Evolutionary conservation across 139 green algal genomes (phyloP), one percentile per base, ranked within the genome.

Genomic region (Chlamydomonas sp.): DNA sequence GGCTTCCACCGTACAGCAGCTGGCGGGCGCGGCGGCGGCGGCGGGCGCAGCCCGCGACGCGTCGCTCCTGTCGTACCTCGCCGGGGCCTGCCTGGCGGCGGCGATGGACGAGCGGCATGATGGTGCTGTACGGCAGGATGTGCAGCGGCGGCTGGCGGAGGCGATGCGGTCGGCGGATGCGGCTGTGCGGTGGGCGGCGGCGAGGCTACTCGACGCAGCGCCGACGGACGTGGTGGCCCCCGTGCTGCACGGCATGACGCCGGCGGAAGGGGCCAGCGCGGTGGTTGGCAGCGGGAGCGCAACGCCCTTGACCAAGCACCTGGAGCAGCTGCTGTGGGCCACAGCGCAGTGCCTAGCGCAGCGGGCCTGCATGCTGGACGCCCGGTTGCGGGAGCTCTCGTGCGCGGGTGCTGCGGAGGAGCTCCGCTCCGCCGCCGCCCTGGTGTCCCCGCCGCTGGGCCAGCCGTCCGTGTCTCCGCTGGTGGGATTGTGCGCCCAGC

Each of bases 281-380:
- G 31, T 49, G 31, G 31, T 49, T 49, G 31, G 31, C 63, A 60
- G 63, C 78, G n/a, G 62, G 4, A 49, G 59, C 64, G 63, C 79
- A 62, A 5, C 8, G 73, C 14, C 20, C 8, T 10, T 61, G 12
- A 78, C 20, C 8, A 58, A 58, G 60, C 68, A 89, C 66, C 76
- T 85, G 62, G 77, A 88, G 73, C 90, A 86, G 75, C 83, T 92
- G 79, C 57, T 82, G 49, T 92, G 86, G 81, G 78, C 85, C 4
- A 85, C 89, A 18, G 93, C 91, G 59, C 83, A 71, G 61, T 91
- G 91, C 74, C 88, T 90, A 75, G 89, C 86, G 62, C 85, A 93
- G 89, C 90, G 89, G 16, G 85, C 84, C 9, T 78, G 69, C 1
- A 15, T 4, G 15, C 20, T 71, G 2, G 88, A 89, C 79, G 83